phyloP scores from a whole-genome alignment of 768 basidiomycete genomes.

The Galerina sulciceps region DNA sequence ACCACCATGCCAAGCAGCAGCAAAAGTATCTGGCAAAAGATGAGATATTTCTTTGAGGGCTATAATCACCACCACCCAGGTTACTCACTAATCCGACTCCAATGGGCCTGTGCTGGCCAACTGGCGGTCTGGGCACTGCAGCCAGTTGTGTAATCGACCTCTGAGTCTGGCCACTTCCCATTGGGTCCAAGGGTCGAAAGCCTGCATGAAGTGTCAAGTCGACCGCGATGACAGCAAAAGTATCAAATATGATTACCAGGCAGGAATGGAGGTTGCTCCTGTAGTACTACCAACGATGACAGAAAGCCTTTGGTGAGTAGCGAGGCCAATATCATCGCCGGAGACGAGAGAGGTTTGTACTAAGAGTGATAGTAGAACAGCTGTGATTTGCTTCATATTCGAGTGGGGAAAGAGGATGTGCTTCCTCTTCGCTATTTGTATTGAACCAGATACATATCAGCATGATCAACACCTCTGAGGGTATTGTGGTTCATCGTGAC shows the following conservation, averaged over 20 bases:
- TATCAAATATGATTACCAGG: constrained; percentile 29
- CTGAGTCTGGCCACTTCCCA: constrained; percentile 55
- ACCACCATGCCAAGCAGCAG: constrained; percentile 57
- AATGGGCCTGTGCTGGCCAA: constrained; percentile 68
- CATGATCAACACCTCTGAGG: neutral
- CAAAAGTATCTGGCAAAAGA: constrained; percentile 43
- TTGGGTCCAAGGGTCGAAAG: constrained; percentile 45
- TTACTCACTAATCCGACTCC: constrained; percentile 51
- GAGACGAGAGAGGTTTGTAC: neutral
- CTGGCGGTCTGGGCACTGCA: constrained; percentile 64
- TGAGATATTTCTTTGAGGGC: neutral
- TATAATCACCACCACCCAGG: neutral
- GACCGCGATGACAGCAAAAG: too few species aligned
- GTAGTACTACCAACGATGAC: constrained; percentile 44
- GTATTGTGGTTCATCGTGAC: neutral
- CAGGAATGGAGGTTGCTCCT: constrained; percentile 39
- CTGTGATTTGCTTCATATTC: constrained; percentile 1
- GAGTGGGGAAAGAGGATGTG: neutral
- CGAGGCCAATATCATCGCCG: constrained; percentile 34
- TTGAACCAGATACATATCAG: neutral
- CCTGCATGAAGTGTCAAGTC: constrained; percentile 30
- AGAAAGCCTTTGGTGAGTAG: constrained; percentile 40
- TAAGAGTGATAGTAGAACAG: neutral
- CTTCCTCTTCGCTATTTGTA: neutral
- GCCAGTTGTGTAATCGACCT: constrained; percentile 63